phyloP scores from a whole-genome alignment of 2,329 filamentous ascomycete genomes.

The Tolypocladium cylindrosporum region DNA sequence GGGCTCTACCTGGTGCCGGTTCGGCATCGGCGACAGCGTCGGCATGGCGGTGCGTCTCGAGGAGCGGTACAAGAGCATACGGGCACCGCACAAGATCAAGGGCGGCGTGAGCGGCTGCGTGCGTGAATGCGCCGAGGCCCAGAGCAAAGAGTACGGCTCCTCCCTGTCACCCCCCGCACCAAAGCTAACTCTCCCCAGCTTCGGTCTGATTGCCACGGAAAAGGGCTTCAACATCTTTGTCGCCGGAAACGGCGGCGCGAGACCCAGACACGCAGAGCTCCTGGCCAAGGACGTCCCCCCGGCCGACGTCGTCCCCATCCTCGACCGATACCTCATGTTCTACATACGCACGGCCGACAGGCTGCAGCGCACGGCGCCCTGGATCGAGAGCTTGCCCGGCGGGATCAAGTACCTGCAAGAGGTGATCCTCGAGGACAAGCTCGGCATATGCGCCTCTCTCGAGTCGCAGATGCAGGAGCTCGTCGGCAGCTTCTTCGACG shows the following conservation, averaged over 20 bases:
- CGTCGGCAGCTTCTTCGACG: constrained; percentile 77
- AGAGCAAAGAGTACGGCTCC: constrained; percentile 71
- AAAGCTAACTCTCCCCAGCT: constrained; percentile 33
- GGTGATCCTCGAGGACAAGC: constrained; percentile 75
- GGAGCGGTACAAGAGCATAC: constrained; percentile 84
- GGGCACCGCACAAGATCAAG: constrained; percentile 85
- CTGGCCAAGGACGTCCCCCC: constrained; percentile 80
- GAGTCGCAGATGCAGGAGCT: constrained; percentile 83
- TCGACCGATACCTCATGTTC: constrained; percentile 86
- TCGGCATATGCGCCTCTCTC: constrained; percentile 75
- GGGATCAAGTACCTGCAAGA: constrained; percentile 75
- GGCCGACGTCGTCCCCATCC: constrained; percentile 69
- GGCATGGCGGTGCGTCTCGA: constrained; percentile 83
- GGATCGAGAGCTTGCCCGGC: constrained; percentile 76
- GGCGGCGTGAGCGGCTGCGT: constrained; percentile 85
- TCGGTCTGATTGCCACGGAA: constrained; percentile 83
- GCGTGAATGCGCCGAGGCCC: constrained; percentile 85
- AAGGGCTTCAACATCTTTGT: constrained; percentile 93
- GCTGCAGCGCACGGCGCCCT: constrained; percentile 78
- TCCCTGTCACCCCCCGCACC: neutral
- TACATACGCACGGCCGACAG: constrained; percentile 91
- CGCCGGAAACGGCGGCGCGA: constrained; percentile 80
- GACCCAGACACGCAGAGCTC: constrained; percentile 71
- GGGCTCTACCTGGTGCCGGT: constrained; percentile 84
- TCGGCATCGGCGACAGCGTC: constrained; percentile 80